phyloP scores from a whole-genome alignment of 371 early-diverging fungal species.

The Mucor saturninus region DNA sequence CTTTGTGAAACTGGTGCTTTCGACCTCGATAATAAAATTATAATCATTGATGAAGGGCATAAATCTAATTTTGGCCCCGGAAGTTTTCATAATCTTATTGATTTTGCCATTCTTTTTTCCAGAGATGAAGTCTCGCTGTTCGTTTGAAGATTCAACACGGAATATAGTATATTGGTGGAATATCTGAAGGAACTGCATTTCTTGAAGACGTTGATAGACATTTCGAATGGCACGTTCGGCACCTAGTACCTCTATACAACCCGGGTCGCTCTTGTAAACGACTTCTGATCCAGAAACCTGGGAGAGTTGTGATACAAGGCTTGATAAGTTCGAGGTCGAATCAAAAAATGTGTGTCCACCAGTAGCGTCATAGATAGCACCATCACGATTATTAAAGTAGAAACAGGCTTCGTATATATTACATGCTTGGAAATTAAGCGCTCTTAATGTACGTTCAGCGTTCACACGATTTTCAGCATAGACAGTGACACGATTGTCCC shows the following conservation, averaged over 20 bases:
- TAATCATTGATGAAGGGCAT: constrained; percentile 60
- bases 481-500: constrained; percentile 55
- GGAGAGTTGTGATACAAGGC: constrained; percentile 53
- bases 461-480: constrained; percentile 73
- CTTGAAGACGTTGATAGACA: constrained; percentile 59
- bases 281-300: constrained; percentile 64
- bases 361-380: constrained; percentile 28
- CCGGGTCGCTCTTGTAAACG: constrained; percentile 47
- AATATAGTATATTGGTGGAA: constrained; percentile 46
- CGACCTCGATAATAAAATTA: constrained; percentile 75
- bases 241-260: constrained; percentile 68
- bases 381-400: constrained; percentile 49
- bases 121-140: constrained; percentile 84
- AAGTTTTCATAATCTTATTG: constrained; percentile 78
- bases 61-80: constrained; percentile 61
- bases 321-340: constrained; percentile 40
- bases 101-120: constrained; percentile 94
- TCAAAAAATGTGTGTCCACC: constrained; percentile 32
- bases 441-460: constrained; percentile 72
- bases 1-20: constrained; percentile 48
- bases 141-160: constrained; percentile 68
- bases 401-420: constrained; percentile 65
- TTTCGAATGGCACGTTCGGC: constrained; percentile 61
- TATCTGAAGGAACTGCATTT: constrained; percentile 51
- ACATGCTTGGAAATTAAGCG: constrained; percentile 65